Evolutionary conservation across 495 filamentous ascomycete genomes (phyloP).

Genomic region (Rhypophila decipiens): DNA sequence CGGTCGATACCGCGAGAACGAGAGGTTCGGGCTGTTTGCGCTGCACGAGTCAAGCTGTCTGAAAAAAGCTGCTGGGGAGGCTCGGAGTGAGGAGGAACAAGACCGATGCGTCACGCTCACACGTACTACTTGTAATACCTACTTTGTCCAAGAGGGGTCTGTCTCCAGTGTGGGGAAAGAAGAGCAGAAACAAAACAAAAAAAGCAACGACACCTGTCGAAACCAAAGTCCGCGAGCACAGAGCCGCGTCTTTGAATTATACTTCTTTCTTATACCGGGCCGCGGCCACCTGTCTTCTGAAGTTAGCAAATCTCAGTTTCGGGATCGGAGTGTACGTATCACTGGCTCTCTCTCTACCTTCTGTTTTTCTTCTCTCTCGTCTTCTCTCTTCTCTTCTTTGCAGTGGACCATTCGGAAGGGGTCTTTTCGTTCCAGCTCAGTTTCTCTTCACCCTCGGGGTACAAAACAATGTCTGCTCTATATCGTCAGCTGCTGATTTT

Average conservation of each 20-base stretch:
- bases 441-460: too few relatives aligned
- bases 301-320: constrained; percentile 13
- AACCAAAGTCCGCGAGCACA: constrained; percentile 23
- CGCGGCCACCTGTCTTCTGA: constrained; percentile 9
- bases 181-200: constrained; percentile 4
- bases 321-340: constrained; percentile 32
- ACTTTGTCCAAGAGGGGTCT: constrained; percentile 2
- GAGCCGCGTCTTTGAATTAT: constrained; percentile 22
- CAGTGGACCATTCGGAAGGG: background rate
- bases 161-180: background rate
- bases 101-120: background rate
- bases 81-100: background rate
- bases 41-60: constrained; percentile 6
- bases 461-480: constrained; percentile 1
- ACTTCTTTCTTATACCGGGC: constrained; percentile 13
- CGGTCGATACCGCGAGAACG: background rate
- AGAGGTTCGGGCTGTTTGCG: background rate
- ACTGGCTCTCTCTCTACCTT: constrained; percentile 16
- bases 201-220: constrained; percentile 12
- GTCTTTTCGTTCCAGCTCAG: too few relatives aligned
- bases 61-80: constrained; percentile 2
- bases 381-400: background rate
- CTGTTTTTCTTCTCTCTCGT: constrained; percentile 7
- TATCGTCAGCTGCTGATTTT: constrained; percentile 18
- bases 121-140: constrained; percentile 8